phyloP scores from a whole-genome alignment of 208 protist species.

The Crithidia sp. region DNA sequence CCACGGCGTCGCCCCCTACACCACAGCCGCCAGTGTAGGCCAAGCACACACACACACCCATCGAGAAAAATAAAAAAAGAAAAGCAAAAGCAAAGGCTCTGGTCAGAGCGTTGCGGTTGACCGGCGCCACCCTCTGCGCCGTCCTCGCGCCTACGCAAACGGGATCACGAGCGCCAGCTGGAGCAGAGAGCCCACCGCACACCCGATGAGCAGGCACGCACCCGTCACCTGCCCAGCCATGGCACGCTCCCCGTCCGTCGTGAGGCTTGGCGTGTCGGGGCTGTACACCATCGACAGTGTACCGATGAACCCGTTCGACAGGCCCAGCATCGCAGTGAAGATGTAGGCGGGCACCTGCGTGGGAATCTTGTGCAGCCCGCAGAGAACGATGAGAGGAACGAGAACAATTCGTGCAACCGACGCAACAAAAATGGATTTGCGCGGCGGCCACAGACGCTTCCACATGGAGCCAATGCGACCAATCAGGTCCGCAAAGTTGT shows the following conservation, averaged over 20 bases:
- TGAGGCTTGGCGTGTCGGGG: slow-evolving; percentile 44
- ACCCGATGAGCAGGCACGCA: slow-evolving; percentile 65
- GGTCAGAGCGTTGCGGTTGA: background rate
- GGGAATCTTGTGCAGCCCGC: slow-evolving; percentile 60
- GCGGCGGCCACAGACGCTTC: slow-evolving; percentile 53
- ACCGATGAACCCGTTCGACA: slow-evolving; percentile 83
- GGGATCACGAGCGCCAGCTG: slow-evolving; percentile 62
- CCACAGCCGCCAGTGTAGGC: too few species aligned
- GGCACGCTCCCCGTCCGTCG: slow-evolving; percentile 59
- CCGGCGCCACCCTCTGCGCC: background rate
- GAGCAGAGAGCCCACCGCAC: slow-evolving; percentile 65
- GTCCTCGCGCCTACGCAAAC: slow-evolving; percentile 18
- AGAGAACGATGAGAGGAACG: slow-evolving; percentile 78
- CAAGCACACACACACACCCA: too few species aligned
- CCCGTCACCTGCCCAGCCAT: slow-evolving; percentile 69
- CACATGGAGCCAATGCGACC: slow-evolving; percentile 57
- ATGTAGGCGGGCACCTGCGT: slow-evolving; percentile 54
- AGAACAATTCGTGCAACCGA: slow-evolving; percentile 59
- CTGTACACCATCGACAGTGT: slow-evolving; percentile 82
- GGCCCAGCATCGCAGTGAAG: slow-evolving; percentile 52
- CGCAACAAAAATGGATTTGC: slow-evolving; percentile 40
- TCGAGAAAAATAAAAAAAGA: too few species aligned
- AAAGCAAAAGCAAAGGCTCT: too few species aligned
- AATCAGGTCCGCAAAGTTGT: slow-evolving; percentile 71
- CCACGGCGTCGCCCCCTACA: too few species aligned